Conservation (phyloP, 345 rosid species). For the Alliaria petiolata region DNA sequence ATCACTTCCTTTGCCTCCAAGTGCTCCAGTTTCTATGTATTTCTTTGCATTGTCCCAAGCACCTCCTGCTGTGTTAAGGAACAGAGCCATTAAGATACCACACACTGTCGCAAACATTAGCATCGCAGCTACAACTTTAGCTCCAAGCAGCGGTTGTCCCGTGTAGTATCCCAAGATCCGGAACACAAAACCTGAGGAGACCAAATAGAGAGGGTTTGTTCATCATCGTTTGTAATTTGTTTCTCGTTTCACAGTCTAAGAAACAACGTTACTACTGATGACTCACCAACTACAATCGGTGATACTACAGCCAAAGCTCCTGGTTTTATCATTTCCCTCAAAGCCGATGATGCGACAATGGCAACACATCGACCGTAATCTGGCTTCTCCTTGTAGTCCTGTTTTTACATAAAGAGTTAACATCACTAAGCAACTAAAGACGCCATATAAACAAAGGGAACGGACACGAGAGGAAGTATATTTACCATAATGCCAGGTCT, state of each 20-base stretch:
- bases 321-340: constrained; percentile 98
- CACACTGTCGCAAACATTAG: constrained; percentile 96
- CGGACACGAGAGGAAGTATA: background rate
- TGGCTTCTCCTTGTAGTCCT: constrained; percentile 97
- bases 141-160: constrained; percentile 92
- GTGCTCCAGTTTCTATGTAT: constrained; percentile 92
- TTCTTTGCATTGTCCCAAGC: constrained; percentile 99
- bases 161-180: constrained; percentile 82
- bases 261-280: background rate
- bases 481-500: constrained; percentile 99
- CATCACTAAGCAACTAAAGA: background rate
- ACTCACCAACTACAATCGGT: constrained; percentile 76
- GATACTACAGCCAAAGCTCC: constrained; percentile 93
- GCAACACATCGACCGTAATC: constrained; percentile 98
- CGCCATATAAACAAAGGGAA: background rate
- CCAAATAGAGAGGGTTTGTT: background rate
- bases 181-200: constrained; percentile 68
- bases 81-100: constrained; percentile 98
- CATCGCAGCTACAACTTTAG: constrained; percentile 90
- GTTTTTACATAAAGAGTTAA: constrained; percentile 13
- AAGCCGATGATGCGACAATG: constrained; percentile 92
- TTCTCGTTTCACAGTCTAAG: background rate
- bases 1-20: constrained; percentile 98
- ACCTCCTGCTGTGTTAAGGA: constrained; percentile 97
- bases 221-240: background rate